Evolutionary conservation across 192 early-diverging fungal genomes (phyloP), one percentile per base, ranked within the genome.

Genomic region (Backusella circina): DNA sequence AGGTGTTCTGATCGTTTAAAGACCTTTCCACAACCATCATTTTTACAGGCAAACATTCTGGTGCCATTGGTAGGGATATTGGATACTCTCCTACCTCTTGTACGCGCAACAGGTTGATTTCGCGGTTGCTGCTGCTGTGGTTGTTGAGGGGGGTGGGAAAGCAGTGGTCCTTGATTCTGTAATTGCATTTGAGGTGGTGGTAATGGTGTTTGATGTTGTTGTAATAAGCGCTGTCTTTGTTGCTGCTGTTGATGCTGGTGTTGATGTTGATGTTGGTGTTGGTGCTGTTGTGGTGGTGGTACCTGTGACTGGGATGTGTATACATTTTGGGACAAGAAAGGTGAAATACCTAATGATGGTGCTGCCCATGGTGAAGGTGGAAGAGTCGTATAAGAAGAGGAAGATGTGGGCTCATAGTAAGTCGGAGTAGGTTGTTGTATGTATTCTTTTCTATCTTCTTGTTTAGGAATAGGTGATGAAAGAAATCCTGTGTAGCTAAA

Each of bases 1-100:
- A 89, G 75, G 72, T 89, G 88, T 65, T 89, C 88, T 10, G 88
- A 89, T 28, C 88, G 50, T 75, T 89, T 89, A 41, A 89, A 89
- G 30, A 89, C 78, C 72, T 87, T 86, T 32, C 88, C 88, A 73
- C 88, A 89, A 15, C 83, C 86, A 13, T 84, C 84, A 37, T 80
- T 80, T 47, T 80, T 80, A 77, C 87, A 90, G 18, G 83, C 85
- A 65, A 90, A 88, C 68, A 86, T 82, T 64, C 88, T 86, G 21
- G 83, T 73, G 6, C 86, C 86, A 35, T 82, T 78, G 6, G 84
- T 81, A 9, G 87, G 87, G 12, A 85, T 74, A 26, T 84, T 88
- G 12, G 85, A 83, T 37, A 88, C 87, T n/a, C 88, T 82, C 33
- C 89, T 76, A 54, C 87, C 86, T 32, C 89, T 71, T 33, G 86